phyloP scores from a whole-genome alignment of 257 asterid species.

The Gentiana straminea region DNA sequence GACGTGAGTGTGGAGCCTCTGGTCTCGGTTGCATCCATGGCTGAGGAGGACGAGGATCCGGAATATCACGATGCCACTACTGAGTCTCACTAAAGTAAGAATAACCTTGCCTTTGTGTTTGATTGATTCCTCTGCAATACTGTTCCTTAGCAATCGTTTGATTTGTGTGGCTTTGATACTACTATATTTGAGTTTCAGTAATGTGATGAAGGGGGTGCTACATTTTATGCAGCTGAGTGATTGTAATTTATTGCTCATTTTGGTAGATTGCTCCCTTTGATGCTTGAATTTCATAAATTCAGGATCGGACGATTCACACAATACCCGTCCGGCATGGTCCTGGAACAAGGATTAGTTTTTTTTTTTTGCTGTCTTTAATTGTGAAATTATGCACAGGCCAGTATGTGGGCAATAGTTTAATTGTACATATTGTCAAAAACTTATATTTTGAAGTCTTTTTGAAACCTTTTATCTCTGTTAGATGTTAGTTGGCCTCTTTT shows the following conservation, averaged over 20 bases:
- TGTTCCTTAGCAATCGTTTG: neutral
- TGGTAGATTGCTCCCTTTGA: neutral
- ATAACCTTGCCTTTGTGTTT: neutral
- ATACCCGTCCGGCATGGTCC: no score
- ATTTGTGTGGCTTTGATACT: no score
- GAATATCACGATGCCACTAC: constrained; percentile 66
- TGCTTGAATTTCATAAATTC: no score
- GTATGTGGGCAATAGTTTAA: no score
- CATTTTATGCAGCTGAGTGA: neutral
- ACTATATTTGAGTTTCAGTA: neutral
- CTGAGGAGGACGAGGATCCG: constrained; percentile 55
- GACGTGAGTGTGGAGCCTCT: constrained; percentile 25
- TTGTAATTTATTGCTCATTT: neutral
- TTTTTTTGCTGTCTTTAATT: no score
- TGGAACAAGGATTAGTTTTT: no score
- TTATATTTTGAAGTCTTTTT: no score
- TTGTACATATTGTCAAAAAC: no score
- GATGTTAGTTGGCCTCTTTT: no score
- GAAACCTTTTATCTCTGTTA: no score
- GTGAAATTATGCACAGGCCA: no score
- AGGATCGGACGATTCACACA: neutral
- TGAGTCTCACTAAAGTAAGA: constrained; percentile 54
- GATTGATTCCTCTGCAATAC: neutral
- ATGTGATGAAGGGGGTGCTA: neutral
- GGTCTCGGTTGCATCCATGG: constrained; percentile 54